Percentiles rank a stretch among this genome's conserved stretches.
Conservation (phyloP, 768 basidiomycete genomes). For the Leccinum imitatum region DNA sequence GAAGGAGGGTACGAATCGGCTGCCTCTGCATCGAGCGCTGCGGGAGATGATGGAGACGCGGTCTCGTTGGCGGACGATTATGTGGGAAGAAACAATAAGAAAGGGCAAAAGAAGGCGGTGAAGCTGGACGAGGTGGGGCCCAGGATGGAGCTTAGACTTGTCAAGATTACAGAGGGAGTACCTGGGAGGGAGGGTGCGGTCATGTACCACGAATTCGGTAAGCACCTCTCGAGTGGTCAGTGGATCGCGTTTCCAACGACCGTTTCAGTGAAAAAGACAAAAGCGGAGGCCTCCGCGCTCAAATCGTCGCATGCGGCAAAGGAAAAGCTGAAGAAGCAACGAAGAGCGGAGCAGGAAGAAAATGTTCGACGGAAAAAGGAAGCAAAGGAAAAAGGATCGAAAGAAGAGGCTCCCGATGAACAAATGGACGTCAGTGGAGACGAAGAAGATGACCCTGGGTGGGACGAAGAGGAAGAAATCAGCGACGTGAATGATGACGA, state of each 20-base stretch:
- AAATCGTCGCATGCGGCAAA: slow-evolving; percentile 77
- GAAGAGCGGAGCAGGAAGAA: slow-evolving; percentile 86
- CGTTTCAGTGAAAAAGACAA: slow-evolving; percentile 81
- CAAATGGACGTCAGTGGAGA: slow-evolving; percentile 44
- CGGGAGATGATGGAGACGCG: slow-evolving; percentile 79
- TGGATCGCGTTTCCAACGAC: slow-evolving; percentile 7
- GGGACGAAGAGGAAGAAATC: slow-evolving; percentile 66
- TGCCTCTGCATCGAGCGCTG: slow-evolving; percentile 75
- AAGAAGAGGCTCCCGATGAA: slow-evolving; percentile 37
- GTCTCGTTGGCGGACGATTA: slow-evolving; percentile 91
- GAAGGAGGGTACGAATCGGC: slow-evolving; percentile 76
- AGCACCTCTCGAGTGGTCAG: slow-evolving; percentile 28
- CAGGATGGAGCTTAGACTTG: slow-evolving; percentile 86
- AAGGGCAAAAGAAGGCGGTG: slow-evolving; percentile 88
- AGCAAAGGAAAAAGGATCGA: slow-evolving; percentile 28
- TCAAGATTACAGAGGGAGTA: slow-evolving; percentile 93
- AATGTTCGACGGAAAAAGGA: slow-evolving; percentile 87
- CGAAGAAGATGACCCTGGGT: slow-evolving; percentile 39
- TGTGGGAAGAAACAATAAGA: slow-evolving; percentile 91
- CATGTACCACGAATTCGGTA: slow-evolving; percentile 93
- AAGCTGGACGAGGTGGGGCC: slow-evolving; percentile 93
- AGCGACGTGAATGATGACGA: slow-evolving; percentile 53
- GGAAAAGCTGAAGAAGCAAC: slow-evolving; percentile 69
- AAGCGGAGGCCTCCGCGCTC: slow-evolving; percentile 64
- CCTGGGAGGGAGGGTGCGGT: slow-evolving; percentile 93